Base-by-base conservation (phyloP, 768 basidiomycete species). In the Suillus spraguei region DNA sequence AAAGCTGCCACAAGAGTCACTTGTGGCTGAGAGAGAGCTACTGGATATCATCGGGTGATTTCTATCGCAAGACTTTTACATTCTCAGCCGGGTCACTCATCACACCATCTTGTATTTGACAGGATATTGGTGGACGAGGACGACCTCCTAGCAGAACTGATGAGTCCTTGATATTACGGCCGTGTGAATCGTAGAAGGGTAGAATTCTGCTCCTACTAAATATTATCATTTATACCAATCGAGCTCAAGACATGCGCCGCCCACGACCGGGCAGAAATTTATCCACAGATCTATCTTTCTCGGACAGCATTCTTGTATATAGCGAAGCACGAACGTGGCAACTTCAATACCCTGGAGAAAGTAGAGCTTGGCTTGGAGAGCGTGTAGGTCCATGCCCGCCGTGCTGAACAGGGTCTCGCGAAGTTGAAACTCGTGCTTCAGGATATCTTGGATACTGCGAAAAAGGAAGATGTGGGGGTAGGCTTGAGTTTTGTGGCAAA, bases 231-330 rank as follows among this genome's bases (percentile, higher is more conserved):
- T n/a, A n/a, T n/a, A n/a, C n/a, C n/a, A n/a, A n/a, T 79, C 61
- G 80, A 79, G 56, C 64, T 81, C 44, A 71, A 72, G 46, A 80
- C 81, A 47, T 50, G 73, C n/a, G 67, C 72, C 1, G 38, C 50
- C 5, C 46, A 55, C 63, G 78, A 88, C 68, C 91, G 88, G 88
- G 76, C 69, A 35, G 87, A 89, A 14, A 75, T 78, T 1, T 90
- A 86, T 71, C 84, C 86, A 0, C 90, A 91, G 69, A 74, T 91
- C 14, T 87, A 83, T 70, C 81, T 92, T 61, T 90, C 91, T 7
- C 87, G 88, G 69, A 91, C 88, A 0, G 75, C 81, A 2, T 81
- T 85, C 67, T 80, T 87, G 63, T 87, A 84, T 69, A 75, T 90
- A 60, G 90, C 83, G 0, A 74, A 82, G 47, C 90, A 92, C 70